Evolutionary conservation across 805 yeast genomes (phyloP), one percentile per base, ranked within the genome.

Genomic region (Saccharomycopsis fibuligera): DNA sequence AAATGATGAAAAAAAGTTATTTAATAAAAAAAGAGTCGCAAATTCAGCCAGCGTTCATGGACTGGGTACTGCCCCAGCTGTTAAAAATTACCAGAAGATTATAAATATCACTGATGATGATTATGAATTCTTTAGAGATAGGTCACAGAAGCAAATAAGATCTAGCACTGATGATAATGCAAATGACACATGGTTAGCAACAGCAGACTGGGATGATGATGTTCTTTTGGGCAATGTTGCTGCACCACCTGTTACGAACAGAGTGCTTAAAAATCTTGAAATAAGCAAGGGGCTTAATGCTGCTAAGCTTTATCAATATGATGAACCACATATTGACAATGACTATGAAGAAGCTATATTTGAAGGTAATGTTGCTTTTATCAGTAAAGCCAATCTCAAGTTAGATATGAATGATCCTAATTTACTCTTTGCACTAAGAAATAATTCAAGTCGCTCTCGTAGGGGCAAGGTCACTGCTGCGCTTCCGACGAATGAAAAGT

Each of bases 371-470:
- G 45, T 68, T 24, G 48, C 57, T 3, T 46, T 56, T 14, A 39
- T 41, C 4, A 39, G 24, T 5, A 35, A 38, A 2, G 49, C 57
- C 30, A 68, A n/a, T 33, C 37, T 33, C 37, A 72, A 72, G 54
- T 65, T 93, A 39, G 95, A 91, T 63, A 75, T 89, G 82, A 93
- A 90, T 60, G 99, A 93, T 63, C 86, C 93, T 12, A 73, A 81
- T 47, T 66, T 93, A 49, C 64, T 91, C 36, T 82, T 93, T 54
- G 75, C 51, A 8, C 33, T 33, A 8, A n/a, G n/a, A 9, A 29
- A 39, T 30, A 35, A 30, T 16, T 22, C 38, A 6, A 24, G 24
- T 10, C 23, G 36, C n/a, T 9, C 42, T 3, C 25, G n/a, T 45
- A 58, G 25, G 38, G 41, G 58, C 49, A 41, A 35, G 45, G 41